Conservation (phyloP, 129 eudicot genomes). For the Centrapalus pauciflorus region DNA sequence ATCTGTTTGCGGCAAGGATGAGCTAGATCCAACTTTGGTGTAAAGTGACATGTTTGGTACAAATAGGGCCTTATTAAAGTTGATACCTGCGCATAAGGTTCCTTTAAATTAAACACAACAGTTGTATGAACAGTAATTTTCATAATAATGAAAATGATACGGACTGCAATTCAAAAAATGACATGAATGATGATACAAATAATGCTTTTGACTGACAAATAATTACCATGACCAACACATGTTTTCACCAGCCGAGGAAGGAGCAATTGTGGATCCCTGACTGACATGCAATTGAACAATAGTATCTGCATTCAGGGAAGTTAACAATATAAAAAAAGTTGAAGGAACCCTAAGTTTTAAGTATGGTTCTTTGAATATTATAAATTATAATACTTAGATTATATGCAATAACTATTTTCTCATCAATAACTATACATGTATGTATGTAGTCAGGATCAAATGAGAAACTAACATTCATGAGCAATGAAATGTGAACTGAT, state of each 20-base stretch:
- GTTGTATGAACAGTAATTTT: background rate
- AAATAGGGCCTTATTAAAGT: slow-evolving; percentile 80
- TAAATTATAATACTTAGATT: too few species aligned
- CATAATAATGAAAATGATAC: background rate
- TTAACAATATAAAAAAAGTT: background rate
- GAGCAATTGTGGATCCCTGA: slow-evolving; percentile 94
- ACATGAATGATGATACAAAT: background rate
- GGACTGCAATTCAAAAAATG: background rate
- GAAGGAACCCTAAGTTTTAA: background rate
- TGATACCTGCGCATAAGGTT: slow-evolving; percentile 47
- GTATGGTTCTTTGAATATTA: too few species aligned
- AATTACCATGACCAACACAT: slow-evolving; percentile 79
- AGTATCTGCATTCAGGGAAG: slow-evolving; percentile 60
- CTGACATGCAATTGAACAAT: slow-evolving; percentile 95
- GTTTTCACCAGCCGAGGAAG: slow-evolving; percentile 77
- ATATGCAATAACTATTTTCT: too few species aligned
- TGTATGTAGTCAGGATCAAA: too few species aligned
- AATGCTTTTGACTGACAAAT: slow-evolving; percentile 6
- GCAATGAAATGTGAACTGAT: too few species aligned
- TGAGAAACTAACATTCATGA: too few species aligned
- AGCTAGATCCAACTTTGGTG: slow-evolving; percentile 61
- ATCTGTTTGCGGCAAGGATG: slow-evolving; percentile 41
- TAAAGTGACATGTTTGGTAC: slow-evolving; percentile 85
- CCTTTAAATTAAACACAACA: background rate
- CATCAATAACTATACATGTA: too few species aligned